Percentiles rank a stretch among this genome's conserved stretches.
phyloP scores from a whole-genome alignment of 345 rosid species.

The Pugionium cornutum region DNA sequence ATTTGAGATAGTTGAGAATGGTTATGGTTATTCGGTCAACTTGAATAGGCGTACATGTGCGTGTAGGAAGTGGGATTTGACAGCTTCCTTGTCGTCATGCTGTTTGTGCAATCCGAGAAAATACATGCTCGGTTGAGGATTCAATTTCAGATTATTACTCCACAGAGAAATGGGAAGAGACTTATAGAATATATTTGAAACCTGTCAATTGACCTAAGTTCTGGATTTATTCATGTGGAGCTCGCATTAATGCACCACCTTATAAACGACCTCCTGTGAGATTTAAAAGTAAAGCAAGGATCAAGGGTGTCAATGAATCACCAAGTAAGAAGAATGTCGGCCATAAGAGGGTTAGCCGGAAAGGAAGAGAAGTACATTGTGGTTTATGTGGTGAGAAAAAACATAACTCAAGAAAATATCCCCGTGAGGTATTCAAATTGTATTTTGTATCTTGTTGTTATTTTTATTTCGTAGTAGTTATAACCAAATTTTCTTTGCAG shows the following conservation, averaged over 20 bases:
- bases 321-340: not conserved
- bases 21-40: not conserved
- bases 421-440: not conserved
- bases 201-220: not conserved
- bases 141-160: not conserved
- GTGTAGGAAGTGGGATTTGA: not conserved
- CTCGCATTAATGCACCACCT: not conserved
- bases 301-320: not conserved
- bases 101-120: not conserved
- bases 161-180: not conserved
- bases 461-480: too few species aligned
- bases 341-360: too few species aligned
- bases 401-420: constrained; percentile 1
- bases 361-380: not conserved
- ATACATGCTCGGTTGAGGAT: not conserved
- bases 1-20: not conserved
- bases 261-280: not conserved
- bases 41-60: not conserved
- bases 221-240: not conserved
- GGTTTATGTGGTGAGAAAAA: not conserved
- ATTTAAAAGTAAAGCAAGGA: not conserved
- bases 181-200: not conserved
- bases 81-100: not conserved
- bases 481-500: too few species aligned
- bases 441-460: not conserved